Percentiles rank a stretch among this genome's conserved stretches.
Conservation (phyloP, 495 filamentous ascomycete species). For the Aspergillus cavernicola region DNA sequence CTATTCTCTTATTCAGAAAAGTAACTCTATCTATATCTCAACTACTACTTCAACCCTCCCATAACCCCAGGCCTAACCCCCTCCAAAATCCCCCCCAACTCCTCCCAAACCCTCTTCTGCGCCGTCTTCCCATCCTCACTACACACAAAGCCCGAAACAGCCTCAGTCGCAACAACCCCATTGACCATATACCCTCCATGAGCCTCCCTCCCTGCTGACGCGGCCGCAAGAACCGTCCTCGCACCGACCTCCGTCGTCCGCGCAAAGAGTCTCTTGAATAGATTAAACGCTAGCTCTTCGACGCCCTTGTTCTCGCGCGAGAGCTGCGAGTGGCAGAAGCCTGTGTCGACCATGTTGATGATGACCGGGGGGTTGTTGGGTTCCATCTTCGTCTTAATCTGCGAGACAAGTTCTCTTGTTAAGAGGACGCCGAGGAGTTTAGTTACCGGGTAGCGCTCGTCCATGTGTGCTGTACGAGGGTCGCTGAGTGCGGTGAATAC, state of each 20-base stretch:
- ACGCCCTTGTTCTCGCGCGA: background rate
- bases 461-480: background rate
- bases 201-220: background rate
- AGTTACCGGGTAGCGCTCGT: slow-evolving; percentile 8
- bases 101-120: slow-evolving; percentile 50
- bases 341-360: slow-evolving; percentile 12
- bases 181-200: slow-evolving; percentile 7
- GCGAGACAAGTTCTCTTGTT: background rate
- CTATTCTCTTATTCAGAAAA: too few species aligned
- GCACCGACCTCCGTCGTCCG: slow-evolving; percentile 3
- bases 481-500: slow-evolving; percentile 13
- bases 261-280: background rate
- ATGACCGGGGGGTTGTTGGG: background rate
- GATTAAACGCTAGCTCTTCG: background rate
- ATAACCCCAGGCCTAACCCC: slow-evolving; percentile 37
- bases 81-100: slow-evolving; percentile 48
- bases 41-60: too few species aligned
- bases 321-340: slow-evolving; percentile 7
- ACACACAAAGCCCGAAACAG: background rate
- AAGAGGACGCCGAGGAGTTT: slow-evolving; percentile 7
- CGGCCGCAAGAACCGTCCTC: slow-evolving; percentile 1
- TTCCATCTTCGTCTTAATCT: background rate
- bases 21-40: too few species aligned
- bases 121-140: slow-evolving; percentile 20
- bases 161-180: background rate